These are phyloP conservation scores for Termitomyces sp. DNA, from an alignment of 768 basidiomycete genomes.

Conservation along the genomic window DNA sequence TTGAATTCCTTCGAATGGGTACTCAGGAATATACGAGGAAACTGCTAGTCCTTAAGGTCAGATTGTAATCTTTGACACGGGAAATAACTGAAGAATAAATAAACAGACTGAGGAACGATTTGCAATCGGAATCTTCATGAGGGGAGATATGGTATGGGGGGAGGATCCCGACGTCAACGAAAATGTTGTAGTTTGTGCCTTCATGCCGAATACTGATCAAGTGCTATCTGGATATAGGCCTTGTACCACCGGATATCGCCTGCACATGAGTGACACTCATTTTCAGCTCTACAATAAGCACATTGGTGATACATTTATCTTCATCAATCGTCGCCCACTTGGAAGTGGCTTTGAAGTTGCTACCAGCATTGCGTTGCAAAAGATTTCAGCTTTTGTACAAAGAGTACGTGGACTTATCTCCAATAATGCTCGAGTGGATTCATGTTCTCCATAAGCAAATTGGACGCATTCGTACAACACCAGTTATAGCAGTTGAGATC, in stretches of 20 bases:
- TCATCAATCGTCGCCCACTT: slow-evolving; percentile 42
- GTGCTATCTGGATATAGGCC: slow-evolving; percentile 42
- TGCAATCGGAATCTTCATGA: slow-evolving; percentile 56
- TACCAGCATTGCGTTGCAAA: slow-evolving; percentile 56
- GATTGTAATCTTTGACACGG: neutral
- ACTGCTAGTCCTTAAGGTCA: slow-evolving; percentile 51
- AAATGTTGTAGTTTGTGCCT: slow-evolving; percentile 58
- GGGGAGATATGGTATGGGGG: slow-evolving; percentile 51
- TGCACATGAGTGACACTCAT: slow-evolving; percentile 50
- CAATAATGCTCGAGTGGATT: neutral
- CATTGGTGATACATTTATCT: slow-evolving; percentile 50
- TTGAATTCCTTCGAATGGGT: slow-evolving; percentile 52
- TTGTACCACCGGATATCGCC: slow-evolving; percentile 45
- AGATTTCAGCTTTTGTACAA: slow-evolving; percentile 49
- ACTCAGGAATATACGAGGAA: slow-evolving; percentile 54
- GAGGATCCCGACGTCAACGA: slow-evolving; percentile 52
- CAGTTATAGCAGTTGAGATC: slow-evolving; percentile 49
- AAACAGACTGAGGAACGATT: slow-evolving; percentile 56
- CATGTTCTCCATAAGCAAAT: slow-evolving; percentile 39
- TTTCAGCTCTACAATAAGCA: slow-evolving; percentile 56
- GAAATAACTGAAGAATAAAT: neutral
- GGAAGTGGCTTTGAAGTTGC: slow-evolving; percentile 41
- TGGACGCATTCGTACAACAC: slow-evolving; percentile 47
- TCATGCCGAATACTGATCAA: slow-evolving; percentile 47
- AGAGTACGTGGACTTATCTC: slow-evolving; percentile 26